Base-by-base conservation (phyloP, 345 rosid genomes). In the Euphorbia lathyris region DNA sequence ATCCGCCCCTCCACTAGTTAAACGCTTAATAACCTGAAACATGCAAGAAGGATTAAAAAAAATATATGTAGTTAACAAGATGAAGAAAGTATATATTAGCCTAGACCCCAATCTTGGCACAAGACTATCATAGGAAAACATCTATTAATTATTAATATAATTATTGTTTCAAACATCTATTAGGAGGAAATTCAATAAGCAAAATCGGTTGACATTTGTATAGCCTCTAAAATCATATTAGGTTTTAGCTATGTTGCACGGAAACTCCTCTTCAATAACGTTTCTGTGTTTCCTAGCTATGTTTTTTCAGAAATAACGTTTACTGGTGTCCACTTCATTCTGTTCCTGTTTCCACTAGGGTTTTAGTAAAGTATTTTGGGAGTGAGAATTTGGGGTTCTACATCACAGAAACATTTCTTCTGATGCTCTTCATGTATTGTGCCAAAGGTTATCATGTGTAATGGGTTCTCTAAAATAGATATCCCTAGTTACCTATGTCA, bases 1-100 rank as follows among this genome's bases (percentile, higher is more conserved):
- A 78, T 92, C 99, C 1, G 91, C 88, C 36, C 99, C 99, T 69
- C 99, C 99, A 65, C 79, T 76, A 5, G 99, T 86, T 57, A 90
- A 84, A 63, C 78, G 77, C 80, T 86, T 88, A 59, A 95, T 85
- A 42, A 95, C 92, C 98, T 94, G 81, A 63, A 77, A 29, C 38
- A 14, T 56, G 66, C 53, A 23, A 65, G 27, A 69, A 0, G 14
- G 19, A 29, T 8, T 3, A 58, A 58, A 26, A 17, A 74, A 43
- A 36, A 3, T 22, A 20, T 51, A 53, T 10, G 25, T 6, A 66
- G 11, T 20, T 20, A 22, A 58, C 7, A 58, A 11, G 42, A 66
- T 59, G 47, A 25, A 25, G 16, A 36, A 45, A 26, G 22, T 12
- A 20, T 27, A 51, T 51, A 63, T 6, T 13, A 63, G 52, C 47